Evolutionary conservation across 2,329 filamentous ascomycete genomes (phyloP).

Genomic region (Lachnellula suecica): DNA sequence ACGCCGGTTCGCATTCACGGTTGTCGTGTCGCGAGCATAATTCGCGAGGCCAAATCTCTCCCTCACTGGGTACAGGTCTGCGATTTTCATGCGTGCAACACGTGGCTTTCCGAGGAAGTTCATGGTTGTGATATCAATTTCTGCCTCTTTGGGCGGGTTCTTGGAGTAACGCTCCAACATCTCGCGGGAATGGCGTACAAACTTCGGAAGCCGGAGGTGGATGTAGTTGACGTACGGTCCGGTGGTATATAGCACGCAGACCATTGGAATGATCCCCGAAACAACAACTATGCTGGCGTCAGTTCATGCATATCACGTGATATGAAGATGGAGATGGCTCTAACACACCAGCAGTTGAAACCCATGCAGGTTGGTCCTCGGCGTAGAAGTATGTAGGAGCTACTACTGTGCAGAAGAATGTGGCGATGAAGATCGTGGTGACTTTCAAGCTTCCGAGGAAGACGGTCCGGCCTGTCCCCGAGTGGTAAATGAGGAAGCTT

Average conservation of each 20-base stretch:
- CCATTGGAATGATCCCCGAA: slow-evolving; percentile 62
- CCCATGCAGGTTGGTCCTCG: slow-evolving; percentile 28
- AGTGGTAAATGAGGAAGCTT: slow-evolving; percentile 71
- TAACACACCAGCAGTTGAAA: slow-evolving; percentile 25
- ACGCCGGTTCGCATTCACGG: slow-evolving; percentile 19
- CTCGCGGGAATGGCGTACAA: slow-evolving; percentile 60
- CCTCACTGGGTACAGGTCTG: slow-evolving; percentile 26
- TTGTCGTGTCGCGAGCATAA: slow-evolving; percentile 26
- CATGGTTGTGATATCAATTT: slow-evolving; percentile 40
- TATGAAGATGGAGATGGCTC: not conserved
- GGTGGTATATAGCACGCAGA: slow-evolving; percentile 63
- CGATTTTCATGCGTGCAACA: slow-evolving; percentile 26
- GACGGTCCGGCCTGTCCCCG: slow-evolving; percentile 64
- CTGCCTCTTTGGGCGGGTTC: slow-evolving; percentile 41
- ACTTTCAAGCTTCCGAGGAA: slow-evolving; percentile 72
- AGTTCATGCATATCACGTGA: slow-evolving; percentile 3
- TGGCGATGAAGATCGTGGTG: slow-evolving; percentile 67
- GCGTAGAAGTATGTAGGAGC: slow-evolving; percentile 41
- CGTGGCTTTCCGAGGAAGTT: slow-evolving; percentile 38
- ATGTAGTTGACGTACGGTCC: slow-evolving; percentile 72
- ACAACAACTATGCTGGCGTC: slow-evolving; percentile 46
- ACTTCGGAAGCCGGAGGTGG: slow-evolving; percentile 65
- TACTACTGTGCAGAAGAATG: slow-evolving; percentile 63
- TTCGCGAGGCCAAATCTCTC: slow-evolving; percentile 33
- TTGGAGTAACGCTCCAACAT: slow-evolving; percentile 53